These are phyloP conservation scores for Babesia caballi DNA, from an alignment of 169 alveolate species.

Conservation along the genomic window DNA sequence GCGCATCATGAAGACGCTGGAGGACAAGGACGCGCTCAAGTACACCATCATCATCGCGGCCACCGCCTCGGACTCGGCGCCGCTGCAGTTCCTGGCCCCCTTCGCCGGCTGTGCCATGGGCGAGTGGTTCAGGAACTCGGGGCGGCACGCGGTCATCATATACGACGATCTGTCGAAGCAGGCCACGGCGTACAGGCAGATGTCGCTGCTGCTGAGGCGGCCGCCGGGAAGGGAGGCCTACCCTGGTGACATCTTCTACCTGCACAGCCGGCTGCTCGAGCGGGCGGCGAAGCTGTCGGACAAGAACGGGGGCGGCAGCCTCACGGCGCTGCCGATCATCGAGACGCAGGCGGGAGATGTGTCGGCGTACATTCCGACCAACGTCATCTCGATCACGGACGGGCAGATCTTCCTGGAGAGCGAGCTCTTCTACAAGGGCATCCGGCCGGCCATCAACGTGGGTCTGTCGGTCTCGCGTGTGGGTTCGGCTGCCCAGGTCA, in stretches of 20 bases:
- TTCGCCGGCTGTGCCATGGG: slow-evolving; percentile 98
- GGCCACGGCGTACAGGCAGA: slow-evolving; percentile 97
- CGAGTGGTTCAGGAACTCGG: slow-evolving; percentile 96
- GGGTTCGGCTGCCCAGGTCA: slow-evolving; percentile 95
- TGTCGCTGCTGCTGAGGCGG: slow-evolving; percentile 91
- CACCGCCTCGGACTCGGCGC: slow-evolving; percentile 99
- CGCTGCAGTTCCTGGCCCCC: slow-evolving; percentile 97
- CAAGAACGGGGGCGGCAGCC: slow-evolving; percentile 92
- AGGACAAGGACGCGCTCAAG: slow-evolving; percentile 87
- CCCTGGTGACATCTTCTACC: slow-evolving; percentile 97
- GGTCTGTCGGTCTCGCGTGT: slow-evolving; percentile 97
- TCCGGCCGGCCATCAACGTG: slow-evolving; percentile 97
- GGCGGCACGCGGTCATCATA: slow-evolving; percentile 93
- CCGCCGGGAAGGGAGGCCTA: slow-evolving; percentile 97
- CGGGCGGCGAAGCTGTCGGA: slow-evolving; percentile 95
- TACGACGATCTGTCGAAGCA: slow-evolving; percentile 97
- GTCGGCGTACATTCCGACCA: slow-evolving; percentile 98
- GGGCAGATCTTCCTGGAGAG: slow-evolving; percentile 96
- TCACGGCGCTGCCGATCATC: slow-evolving; percentile 96
- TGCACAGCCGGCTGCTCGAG: slow-evolving; percentile 94
- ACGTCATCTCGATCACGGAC: slow-evolving; percentile 96
- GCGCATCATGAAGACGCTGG: slow-evolving; percentile 83
- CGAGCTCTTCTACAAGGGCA: slow-evolving; percentile 96
- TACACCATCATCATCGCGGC: slow-evolving; percentile 96
- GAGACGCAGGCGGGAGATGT: slow-evolving; percentile 98